These are phyloP conservation scores for Geotrichum bryndzae DNA, from an alignment of 1,139 yeast genomes.

Conservation along the genomic window DNA sequence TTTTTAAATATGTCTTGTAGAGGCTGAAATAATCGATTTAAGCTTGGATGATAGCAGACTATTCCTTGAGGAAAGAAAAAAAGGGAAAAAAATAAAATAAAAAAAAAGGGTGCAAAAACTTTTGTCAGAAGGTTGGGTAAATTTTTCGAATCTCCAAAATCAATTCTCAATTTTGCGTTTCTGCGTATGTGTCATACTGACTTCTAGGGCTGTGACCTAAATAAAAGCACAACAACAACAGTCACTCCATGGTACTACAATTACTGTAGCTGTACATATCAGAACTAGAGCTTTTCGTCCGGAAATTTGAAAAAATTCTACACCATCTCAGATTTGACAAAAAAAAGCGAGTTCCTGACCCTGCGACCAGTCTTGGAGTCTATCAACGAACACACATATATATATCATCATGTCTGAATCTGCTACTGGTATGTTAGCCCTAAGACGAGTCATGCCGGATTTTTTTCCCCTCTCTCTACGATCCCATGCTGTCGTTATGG, in stretches of 20 bases:
- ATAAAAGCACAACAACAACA: not conserved
- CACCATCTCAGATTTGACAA: not conserved
- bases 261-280: not conserved
- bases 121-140: conserved; percentile 6
- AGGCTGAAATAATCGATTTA: conserved; percentile 51
- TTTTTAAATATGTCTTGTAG: not conserved
- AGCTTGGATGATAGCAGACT: conserved; percentile 50
- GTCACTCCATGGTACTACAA: not conserved
- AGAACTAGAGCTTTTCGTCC: not conserved
- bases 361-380: not conserved
- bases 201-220: conserved; percentile 1
- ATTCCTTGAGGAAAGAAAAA: conserved; percentile 42
- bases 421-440: not conserved
- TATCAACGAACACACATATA: not conserved
- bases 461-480: not conserved
- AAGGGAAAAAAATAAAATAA: conserved; percentile 15
- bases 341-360: not conserved
- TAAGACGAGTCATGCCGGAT: not conserved
- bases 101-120: conserved; percentile 12
- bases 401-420: not conserved
- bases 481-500: not conserved
- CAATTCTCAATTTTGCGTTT: not conserved
- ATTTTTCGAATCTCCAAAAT: conserved; percentile 11
- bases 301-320: not conserved
- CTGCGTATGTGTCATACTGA: not conserved